These are phyloP conservation scores for Hydrangea macrophylla DNA, from an alignment of 148 eudicot species.

Conservation along the genomic window DNA sequence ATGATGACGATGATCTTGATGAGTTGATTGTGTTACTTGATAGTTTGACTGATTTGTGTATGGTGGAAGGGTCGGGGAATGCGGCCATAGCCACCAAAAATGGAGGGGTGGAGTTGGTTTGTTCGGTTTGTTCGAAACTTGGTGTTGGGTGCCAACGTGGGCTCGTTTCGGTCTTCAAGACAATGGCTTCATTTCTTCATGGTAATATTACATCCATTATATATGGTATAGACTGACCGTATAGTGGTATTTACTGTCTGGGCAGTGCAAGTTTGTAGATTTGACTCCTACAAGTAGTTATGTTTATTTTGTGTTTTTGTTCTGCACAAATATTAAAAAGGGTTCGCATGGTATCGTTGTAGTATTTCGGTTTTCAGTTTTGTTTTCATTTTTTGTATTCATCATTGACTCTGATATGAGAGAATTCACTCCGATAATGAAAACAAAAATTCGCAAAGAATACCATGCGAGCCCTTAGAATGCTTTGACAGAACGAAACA, in stretches of 20 bases:
- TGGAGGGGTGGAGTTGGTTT: slow-evolving; percentile 65
- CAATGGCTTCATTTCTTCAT: slow-evolving; percentile 49
- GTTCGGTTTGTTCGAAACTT: slow-evolving; percentile 39
- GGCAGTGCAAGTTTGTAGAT: not conserved
- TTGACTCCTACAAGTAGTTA: too few species aligned
- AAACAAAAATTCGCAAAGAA: too few species aligned
- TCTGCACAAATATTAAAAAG: too few species aligned
- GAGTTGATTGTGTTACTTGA: slow-evolving; percentile 36
- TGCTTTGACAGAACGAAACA: too few species aligned
- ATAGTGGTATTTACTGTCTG: too few species aligned
- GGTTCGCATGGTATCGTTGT: too few species aligned
- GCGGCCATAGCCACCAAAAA: slow-evolving; percentile 66
- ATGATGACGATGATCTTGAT: slow-evolving; percentile 14
- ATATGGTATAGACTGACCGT: not conserved
- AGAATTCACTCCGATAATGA: too few species aligned
- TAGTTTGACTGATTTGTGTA: slow-evolving; percentile 37
- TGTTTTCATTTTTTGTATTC: too few species aligned
- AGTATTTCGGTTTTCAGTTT: too few species aligned
- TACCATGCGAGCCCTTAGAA: too few species aligned
- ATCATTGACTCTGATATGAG: too few species aligned
- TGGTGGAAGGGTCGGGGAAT: slow-evolving; percentile 33
- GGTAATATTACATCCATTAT: slow-evolving; percentile 36
- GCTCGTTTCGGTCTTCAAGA: slow-evolving; percentile 37
- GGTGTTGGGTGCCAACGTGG: slow-evolving; percentile 20
- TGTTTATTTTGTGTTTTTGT: too few species aligned